Evolutionary conservation across 345 rosid species (phyloP), one percentile per base, ranked within the genome.

Genomic region (Brassica carinata): DNA sequence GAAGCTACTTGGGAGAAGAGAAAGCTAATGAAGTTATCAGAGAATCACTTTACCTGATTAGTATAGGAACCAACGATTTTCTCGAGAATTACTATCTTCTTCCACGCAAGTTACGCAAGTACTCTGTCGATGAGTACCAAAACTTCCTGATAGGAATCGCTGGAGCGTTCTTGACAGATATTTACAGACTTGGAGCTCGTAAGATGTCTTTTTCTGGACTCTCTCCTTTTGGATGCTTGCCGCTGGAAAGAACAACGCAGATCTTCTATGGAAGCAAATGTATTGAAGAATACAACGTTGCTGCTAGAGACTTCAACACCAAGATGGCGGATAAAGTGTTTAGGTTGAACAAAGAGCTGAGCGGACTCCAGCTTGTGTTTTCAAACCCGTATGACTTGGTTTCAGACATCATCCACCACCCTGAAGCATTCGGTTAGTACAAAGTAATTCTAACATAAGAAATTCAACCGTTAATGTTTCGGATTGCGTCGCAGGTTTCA

Each of bases 51-150:
- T 87, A 92, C 85, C 53, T 90, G 30, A 84, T 94, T 64, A 89
- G 98, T 83, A 80, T 92, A 2, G 98, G 98, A 77, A 92, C 96
- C 53, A 94, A 94, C 38, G 97, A 94, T 77, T 94, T 90, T 87
- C 85, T 92, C 1, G 94, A 88, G 82, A 94, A 90, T 79, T 92
- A 89, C 75, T 94, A 88, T 75, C 55, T 81, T 48, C 26, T 87
- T 48, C 84, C 89, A 0, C 69, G 84, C 27, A 88, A 87, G 77
- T 71, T 86, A 70, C 31, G 83, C 2, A 31, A 82, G 73, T 92
- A 80, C 72, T 73, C 88, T 0, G 76, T 89, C 3, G 65, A 77
- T 66, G 84, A 87, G 62, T 94, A 90, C 85, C 87, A 86, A 75
- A 68, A 76, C 74, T 90, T 90, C 81, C 89, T 92, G 2, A 69